A percentile compares a stretch with the other conserved stretches of the same genome.
Evolutionary conservation across 2,329 filamentous ascomycete species (phyloP).

Genomic region (Sclerotinia borealis): DNA sequence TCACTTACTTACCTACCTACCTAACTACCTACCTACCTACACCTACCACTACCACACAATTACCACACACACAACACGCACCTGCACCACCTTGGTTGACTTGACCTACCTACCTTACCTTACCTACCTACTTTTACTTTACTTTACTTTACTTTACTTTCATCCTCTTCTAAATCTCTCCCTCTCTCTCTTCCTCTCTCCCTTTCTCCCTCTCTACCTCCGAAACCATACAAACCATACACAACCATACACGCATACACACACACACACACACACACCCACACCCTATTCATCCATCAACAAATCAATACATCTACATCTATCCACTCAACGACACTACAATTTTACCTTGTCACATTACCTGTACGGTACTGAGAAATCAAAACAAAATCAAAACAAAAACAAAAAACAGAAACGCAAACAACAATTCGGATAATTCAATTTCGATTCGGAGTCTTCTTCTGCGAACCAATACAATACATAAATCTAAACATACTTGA

Average conservation of each 20-base stretch:
- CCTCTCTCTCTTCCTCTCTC: neutral
- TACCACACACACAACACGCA: neutral
- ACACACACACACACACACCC: neutral
- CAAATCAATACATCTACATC: neutral
- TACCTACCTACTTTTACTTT: neutral
- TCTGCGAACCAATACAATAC: neutral
- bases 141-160: neutral
- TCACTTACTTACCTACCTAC: neutral
- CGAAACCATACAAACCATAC: neutral
- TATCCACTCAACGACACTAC: neutral
- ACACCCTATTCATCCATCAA: neutral
- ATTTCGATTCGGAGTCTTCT: neutral
- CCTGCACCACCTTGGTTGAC: neutral
- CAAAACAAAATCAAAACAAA: neutral
- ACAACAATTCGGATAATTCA: neutral
- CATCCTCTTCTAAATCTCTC: neutral
- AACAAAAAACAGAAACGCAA: neutral
- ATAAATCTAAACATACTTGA: neutral
- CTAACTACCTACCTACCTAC: neutral
- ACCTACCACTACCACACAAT: neutral
- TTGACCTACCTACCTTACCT: neutral
- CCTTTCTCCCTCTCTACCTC: neutral
- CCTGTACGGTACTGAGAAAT: neutral
- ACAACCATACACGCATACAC: neutral
- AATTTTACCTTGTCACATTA: neutral